phyloP scores from a whole-genome alignment of 1,139 yeast genomes.

The Scheffersomyces illinoinensis region DNA sequence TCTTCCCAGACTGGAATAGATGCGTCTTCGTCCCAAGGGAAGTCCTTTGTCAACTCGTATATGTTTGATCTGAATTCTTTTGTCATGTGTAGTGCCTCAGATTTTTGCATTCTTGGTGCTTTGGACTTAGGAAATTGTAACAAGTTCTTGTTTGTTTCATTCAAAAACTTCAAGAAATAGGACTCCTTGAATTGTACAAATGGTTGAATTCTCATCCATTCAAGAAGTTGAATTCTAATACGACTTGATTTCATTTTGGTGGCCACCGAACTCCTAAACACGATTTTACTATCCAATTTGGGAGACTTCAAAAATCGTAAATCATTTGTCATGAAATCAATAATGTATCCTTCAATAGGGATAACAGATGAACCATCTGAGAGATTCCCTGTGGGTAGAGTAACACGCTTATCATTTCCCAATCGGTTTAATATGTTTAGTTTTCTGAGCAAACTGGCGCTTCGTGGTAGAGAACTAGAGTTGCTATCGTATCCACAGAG shows the following conservation, averaged over 20 bases:
- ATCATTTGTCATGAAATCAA: constrained; percentile 40
- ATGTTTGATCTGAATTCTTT: constrained; percentile 17
- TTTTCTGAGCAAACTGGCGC: constrained; percentile 6
- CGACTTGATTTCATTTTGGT: constrained; percentile 12
- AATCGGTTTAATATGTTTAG: constrained; percentile 6
- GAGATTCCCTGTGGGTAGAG: not conserved
- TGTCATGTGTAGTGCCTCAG: constrained; percentile 17
- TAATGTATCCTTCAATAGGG: constrained; percentile 23
- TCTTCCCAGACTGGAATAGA: constrained; percentile 3
- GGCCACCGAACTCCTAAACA: constrained; percentile 10
- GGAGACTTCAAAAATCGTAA: constrained; percentile 28
- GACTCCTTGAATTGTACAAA: constrained; percentile 33
- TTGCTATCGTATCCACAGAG: constrained; percentile 7
- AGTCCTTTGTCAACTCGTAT: constrained; percentile 17
- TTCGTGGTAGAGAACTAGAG: constrained; percentile 3
- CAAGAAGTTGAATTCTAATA: constrained; percentile 32
- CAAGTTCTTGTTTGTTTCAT: constrained; percentile 10
- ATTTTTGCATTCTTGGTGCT: constrained; percentile 11
- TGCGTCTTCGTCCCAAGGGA: constrained; percentile 8
- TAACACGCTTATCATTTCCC: not conserved
- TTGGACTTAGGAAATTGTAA: constrained; percentile 10
- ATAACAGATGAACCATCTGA: not conserved
- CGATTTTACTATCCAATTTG: constrained; percentile 3
- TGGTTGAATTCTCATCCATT: constrained; percentile 44
- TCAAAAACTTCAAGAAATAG: constrained; percentile 13